Conservation (phyloP, 2,329 filamentous ascomycete species). For the Chrysoporthe austroafricana region DNA sequence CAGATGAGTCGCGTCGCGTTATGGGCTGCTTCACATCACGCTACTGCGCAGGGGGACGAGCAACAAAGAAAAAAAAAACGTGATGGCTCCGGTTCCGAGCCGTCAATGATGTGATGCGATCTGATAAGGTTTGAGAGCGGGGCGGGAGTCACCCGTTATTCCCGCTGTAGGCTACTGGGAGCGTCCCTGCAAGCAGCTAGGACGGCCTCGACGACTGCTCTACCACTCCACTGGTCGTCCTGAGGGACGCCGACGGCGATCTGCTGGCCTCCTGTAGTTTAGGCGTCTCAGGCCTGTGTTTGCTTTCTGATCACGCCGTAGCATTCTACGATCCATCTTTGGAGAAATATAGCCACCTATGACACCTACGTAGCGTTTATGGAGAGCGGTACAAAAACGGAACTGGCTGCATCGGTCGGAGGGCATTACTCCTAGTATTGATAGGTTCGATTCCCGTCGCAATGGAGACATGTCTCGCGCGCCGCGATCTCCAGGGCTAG, state of each 20-base stretch:
- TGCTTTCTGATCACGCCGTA: neutral
- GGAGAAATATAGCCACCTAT: neutral
- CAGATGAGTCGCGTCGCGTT: conserved; percentile 8
- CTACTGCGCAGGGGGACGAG: neutral
- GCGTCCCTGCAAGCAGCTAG: neutral
- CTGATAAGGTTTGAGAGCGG: neutral
- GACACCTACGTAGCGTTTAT: neutral
- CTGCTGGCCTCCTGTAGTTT: neutral
- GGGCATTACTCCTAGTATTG: neutral
- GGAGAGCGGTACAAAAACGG: neutral
- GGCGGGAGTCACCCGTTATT: neutral
- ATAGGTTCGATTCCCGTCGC: neutral
- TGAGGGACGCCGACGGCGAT: neutral
- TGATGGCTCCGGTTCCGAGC: conserved; percentile 7
- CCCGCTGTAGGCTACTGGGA: neutral
- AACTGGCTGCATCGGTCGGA: neutral
- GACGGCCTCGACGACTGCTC: neutral
- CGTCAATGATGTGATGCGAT: conserved; percentile 2
- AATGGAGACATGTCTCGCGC: neutral
- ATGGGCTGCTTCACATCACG: conserved; percentile 3
- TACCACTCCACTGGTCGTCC: neutral
- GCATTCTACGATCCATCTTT: neutral
- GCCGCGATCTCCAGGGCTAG: neutral
- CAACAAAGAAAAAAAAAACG: neutral
- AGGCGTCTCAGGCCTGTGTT: neutral